Conservation (phyloP, 1,284 basidiomycete species). For the Cryptococcus neoformans region DNA sequence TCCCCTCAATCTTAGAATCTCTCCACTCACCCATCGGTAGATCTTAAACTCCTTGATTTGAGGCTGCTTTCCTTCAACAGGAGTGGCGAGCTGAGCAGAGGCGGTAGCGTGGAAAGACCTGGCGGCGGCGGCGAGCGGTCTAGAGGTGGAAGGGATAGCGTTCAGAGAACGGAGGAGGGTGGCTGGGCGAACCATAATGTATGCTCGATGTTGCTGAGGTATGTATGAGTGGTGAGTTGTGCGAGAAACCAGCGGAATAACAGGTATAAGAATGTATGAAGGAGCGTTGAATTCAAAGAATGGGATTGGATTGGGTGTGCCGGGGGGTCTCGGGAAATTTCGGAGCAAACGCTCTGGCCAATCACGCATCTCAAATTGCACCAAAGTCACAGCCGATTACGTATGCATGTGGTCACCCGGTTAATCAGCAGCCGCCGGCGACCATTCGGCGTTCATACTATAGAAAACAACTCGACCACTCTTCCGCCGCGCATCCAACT, state of each 20-base stretch:
- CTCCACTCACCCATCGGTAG: constrained; percentile 78
- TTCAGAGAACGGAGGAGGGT: constrained; percentile 69
- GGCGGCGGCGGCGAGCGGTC: constrained; percentile 9
- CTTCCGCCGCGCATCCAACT: not conserved
- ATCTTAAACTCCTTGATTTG: constrained; percentile 87
- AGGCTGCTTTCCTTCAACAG: constrained; percentile 45
- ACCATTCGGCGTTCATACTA: too few species aligned
- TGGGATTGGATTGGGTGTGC: not conserved
- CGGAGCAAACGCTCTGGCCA: not conserved
- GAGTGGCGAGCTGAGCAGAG: constrained; percentile 27
- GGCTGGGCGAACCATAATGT: constrained; percentile 46
- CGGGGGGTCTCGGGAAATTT: not conserved
- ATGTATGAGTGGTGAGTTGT: not conserved
- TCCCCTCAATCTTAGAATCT: not conserved
- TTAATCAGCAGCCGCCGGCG: too few species aligned
- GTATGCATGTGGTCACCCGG: not conserved
- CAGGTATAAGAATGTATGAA: not conserved
- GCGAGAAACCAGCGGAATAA: not conserved
- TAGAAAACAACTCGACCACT: not conserved
- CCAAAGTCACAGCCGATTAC: not conserved
- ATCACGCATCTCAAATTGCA: not conserved
- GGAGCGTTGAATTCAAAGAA: not conserved
- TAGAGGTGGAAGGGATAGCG: constrained; percentile 54
- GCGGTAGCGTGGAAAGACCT: constrained; percentile 35
- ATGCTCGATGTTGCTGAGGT: not conserved